These are phyloP conservation scores for Athelia sp. DNA, from an alignment of 1,284 basidiomycete genomes.

Conservation along the genomic window DNA sequence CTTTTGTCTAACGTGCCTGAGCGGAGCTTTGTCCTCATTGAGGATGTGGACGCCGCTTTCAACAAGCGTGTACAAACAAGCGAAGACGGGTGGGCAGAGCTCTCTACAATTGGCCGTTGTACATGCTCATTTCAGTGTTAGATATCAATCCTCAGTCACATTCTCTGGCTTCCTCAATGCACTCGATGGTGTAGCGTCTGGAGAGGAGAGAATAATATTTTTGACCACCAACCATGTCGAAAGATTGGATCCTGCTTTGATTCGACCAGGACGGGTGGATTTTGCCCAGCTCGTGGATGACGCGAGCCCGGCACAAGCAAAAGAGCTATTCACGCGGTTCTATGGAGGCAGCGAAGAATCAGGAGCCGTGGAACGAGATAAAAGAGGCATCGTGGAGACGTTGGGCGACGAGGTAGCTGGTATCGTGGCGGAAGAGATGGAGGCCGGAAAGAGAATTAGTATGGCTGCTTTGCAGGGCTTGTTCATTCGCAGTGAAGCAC, in stretches of 20 bases:
- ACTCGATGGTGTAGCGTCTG: conserved; percentile 94
- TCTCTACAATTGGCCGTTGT: conserved; percentile 2
- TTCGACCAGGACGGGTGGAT: conserved; percentile 94
- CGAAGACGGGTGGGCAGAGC: conserved; percentile 75
- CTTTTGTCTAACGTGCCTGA: conserved; percentile 92
- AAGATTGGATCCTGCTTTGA: conserved; percentile 83
- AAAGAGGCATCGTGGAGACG: not conserved
- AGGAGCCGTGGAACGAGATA: conserved; percentile 11
- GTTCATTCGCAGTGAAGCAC: conserved; percentile 76
- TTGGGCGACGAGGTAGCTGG: conserved; percentile 37
- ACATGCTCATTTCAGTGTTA: conserved; percentile 24
- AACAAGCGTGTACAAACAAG: conserved; percentile 84
- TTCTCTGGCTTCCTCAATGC: conserved; percentile 98
- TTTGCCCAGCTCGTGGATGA: conserved; percentile 84
- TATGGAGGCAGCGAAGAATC: conserved; percentile 55
- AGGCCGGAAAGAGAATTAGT: conserved; percentile 61
- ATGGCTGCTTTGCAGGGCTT: conserved; percentile 94
- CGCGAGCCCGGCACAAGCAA: conserved; percentile 80
- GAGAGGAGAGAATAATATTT: conserved; percentile 96
- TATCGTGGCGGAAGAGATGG: conserved; percentile 48
- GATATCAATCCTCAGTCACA: conserved; percentile 91
- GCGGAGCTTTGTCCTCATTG: conserved; percentile 88
- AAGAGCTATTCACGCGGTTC: conserved; percentile 79
- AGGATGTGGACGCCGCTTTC: conserved; percentile 99
- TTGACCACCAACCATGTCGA: conserved; percentile 98